Evolutionary conservation across 305 asterid genomes (phyloP), one percentile per base, ranked within the genome.

Genomic region (Solanum hybrid): DNA sequence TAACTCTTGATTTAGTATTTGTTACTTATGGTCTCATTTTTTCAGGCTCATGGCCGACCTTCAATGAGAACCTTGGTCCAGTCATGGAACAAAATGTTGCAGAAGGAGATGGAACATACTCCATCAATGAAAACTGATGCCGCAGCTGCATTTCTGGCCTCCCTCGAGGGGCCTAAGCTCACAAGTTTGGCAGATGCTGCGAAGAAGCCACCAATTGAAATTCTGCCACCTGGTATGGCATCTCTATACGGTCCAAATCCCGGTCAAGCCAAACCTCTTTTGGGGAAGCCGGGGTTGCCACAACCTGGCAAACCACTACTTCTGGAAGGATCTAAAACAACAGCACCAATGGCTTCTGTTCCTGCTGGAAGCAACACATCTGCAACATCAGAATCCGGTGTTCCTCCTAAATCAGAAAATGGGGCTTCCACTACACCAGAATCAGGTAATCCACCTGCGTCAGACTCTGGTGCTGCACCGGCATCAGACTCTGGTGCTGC

Each of bases 1-100:
- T 10, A 32, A 19, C 51, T 88, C 24, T 51, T 37, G 78, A 24
- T 42, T 79, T 38, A 17, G 51, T 22, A 22, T 24, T 87, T 88
- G 88, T 89, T 79, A 80, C 91, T 42, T 89, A 88, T 64, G 36
- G 84, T 36, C 56, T 90, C 60, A 19, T 85, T 87, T 37, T 86
- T 87, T 37, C 94, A 97, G 99, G 98, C 99, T 89, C 99, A 97
- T 76, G 99, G 98, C 29, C 95, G 99, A 76, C 98, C 98, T 85
- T 91, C 98, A 27, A 32, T 95, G 91, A 92, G 99, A 91, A 94
- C 94, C 95, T 92, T 96, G 90, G 99, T 94, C 90, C 99, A 96
- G 91, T 95, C 95, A 86, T 97, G 99, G 99, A 97, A 97, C 94
- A 95, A 95, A 90, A 91, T 87, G 22, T 93, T 97, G 91, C 99